phyloP scores from a whole-genome alignment of 306 rosid genomes.

The Prunus kanzakura region DNA sequence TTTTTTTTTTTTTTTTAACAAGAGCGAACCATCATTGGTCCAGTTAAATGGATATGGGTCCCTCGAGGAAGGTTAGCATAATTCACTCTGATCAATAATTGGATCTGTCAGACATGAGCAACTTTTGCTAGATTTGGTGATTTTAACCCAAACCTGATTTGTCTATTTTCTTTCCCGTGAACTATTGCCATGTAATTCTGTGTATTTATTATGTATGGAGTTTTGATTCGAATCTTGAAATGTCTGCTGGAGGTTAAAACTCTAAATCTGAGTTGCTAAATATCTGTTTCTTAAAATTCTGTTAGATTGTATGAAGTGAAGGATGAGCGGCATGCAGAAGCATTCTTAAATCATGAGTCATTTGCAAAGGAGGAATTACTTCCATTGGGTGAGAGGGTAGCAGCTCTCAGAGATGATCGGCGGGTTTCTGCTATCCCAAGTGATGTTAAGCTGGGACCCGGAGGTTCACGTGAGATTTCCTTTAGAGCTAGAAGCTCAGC shows the following conservation, averaged over 20 bases:
- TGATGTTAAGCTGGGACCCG: slow-evolving; percentile 72
- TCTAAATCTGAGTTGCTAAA: not conserved
- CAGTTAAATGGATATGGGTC: too few species aligned
- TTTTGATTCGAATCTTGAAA: not conserved
- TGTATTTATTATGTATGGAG: not conserved
- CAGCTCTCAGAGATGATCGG: slow-evolving; percentile 43
- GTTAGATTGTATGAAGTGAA: slow-evolving; percentile 78
- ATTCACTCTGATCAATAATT: too few species aligned
- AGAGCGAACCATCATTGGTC: too few species aligned
- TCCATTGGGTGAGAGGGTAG: slow-evolving; percentile 81
- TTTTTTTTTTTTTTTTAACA: too few species aligned
- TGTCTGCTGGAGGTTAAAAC: not conserved
- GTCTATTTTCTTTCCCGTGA: not conserved
- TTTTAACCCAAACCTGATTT: not conserved
- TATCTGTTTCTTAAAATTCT: not conserved
- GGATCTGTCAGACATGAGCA: too few species aligned
- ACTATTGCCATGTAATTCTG: not conserved
- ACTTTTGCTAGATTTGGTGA: not conserved
- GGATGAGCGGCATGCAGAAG: slow-evolving; percentile 88
- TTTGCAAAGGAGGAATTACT: slow-evolving; percentile 70
- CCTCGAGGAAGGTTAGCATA: too few species aligned
- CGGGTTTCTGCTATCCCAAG: slow-evolving; percentile 34
- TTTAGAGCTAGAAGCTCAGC: slow-evolving; percentile 66
- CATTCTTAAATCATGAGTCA: slow-evolving; percentile 68
- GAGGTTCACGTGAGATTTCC: slow-evolving; percentile 87